Evolutionary conservation across 1,284 basidiomycete species (phyloP), one percentile per base, ranked within the genome.

Genomic region (Blastosporella zonata): DNA sequence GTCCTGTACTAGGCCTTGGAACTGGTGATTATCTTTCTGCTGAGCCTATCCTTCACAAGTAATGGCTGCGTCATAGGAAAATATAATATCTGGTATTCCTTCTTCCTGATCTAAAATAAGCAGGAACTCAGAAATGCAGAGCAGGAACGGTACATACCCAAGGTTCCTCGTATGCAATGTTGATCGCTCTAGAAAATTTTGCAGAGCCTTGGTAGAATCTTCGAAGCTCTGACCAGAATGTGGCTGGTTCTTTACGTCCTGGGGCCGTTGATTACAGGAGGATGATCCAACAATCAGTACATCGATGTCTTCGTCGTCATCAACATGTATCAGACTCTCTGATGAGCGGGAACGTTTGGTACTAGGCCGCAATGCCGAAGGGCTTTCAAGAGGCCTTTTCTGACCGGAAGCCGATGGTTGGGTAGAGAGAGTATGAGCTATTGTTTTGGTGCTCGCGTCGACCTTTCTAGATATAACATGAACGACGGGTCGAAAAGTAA

Each of bases 1-100:
- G 29, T 9, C 29, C 6, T 12, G 6, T 58, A 61, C 39, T 64
- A 53, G 46, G 59, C 62, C 15, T 56, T 66, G 45, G 7, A 9
- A 7, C 84, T 85, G 2, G 64, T 75, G 23, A 89, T 75, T 4
- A 75, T 67, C 57, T 75, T 83, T 47, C 77, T 69, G 39, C 60
- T 53, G 46, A 52, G 58, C 47, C 72, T 78, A 60, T 88, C 76
- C 15, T 61, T 50, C 10, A 78, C 73, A 1, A 72, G 75, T 34
- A 87, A 64, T 4, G 82, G 80, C 1, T 72, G 67, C 0, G 68
- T 72, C 69, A 89, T 71, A 0, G 86, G 82, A 56, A 88, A 88
- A 60, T 82, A 85, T 23, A 90, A 67, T 18, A 89, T 79, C 59
- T 89, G 86, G 57, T 84, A 87, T 28, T 78, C 70, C 51, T 77